These are phyloP conservation scores for Medicago arabica DNA, from an alignment of 306 rosid genomes.

Conservation along the genomic window DNA sequence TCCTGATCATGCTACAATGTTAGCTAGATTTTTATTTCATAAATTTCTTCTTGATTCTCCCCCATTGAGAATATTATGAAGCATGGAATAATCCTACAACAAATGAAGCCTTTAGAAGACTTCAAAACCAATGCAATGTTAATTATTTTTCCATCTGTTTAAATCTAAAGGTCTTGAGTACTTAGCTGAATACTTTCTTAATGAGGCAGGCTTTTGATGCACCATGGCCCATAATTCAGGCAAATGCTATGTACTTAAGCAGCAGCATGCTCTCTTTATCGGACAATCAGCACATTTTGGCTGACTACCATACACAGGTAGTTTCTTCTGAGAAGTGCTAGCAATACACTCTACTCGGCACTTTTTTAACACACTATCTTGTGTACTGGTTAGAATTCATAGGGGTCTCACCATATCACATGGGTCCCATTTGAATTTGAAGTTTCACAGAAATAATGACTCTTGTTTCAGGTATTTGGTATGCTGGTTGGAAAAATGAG, in stretches of 20 bases:
- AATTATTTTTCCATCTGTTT: constrained; percentile 33
- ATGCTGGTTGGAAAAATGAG: constrained; percentile 79
- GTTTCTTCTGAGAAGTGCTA: not conserved
- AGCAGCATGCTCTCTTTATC: constrained; percentile 81
- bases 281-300: constrained; percentile 76
- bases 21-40: too few species aligned
- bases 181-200: constrained; percentile 41
- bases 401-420: too few species aligned
- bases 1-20: constrained; percentile 12
- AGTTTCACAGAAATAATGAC: not conserved
- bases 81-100: constrained; percentile 21
- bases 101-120: constrained; percentile 1
- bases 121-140: constrained; percentile 20
- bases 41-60: not conserved
- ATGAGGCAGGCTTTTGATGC: constrained; percentile 94
- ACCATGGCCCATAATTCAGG: constrained; percentile 93
- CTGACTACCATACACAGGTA: constrained; percentile 80
- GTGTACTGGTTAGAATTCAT: too few species aligned
- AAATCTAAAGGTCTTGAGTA: constrained; percentile 30
- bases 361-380: too few species aligned
- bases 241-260: constrained; percentile 91
- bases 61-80: constrained; percentile 23
- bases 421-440: not conserved
- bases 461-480: constrained; percentile 71
- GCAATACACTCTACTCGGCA: too few species aligned